Evolutionary conservation across 2,329 filamentous ascomycete species (phyloP).

Genomic region (Monilinia aucupariae): DNA sequence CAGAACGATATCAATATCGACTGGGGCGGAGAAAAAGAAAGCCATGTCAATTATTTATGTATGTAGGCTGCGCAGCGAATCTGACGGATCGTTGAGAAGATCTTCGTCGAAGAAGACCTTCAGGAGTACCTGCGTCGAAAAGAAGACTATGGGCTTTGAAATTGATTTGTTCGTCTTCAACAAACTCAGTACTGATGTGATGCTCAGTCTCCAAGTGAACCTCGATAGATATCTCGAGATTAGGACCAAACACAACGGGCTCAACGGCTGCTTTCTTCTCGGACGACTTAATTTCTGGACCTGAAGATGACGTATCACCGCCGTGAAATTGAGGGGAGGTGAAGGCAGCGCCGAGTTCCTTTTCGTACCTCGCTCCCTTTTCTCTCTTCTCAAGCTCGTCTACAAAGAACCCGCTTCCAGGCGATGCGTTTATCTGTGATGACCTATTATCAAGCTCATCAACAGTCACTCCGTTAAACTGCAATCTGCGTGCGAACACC

Average conservation of each 20-base stretch:
- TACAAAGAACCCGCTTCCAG: not conserved
- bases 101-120: not conserved
- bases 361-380: too few relatives aligned
- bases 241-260: not conserved
- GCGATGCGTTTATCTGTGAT: too few relatives aligned
- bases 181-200: not conserved
- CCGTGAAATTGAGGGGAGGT: not conserved
- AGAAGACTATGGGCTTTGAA: not conserved
- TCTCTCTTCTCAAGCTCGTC: not conserved
- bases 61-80: not conserved
- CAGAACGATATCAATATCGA: slow-evolving; percentile 98
- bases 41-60: slow-evolving; percentile 56
- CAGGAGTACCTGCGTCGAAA: not conserved
- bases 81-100: not conserved
- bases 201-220: not conserved
- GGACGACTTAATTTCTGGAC: not conserved
- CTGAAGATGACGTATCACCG: not conserved
- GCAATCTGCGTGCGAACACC: not conserved
- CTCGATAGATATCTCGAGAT: not conserved
- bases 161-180: not conserved
- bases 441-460: not conserved
- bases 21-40: slow-evolving; percentile 95
- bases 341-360: not conserved
- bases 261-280: too few relatives aligned
- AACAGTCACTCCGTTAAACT: not conserved